Conservation (phyloP, 106 monocot genomes). For the Amphibolis antarctica region DNA sequence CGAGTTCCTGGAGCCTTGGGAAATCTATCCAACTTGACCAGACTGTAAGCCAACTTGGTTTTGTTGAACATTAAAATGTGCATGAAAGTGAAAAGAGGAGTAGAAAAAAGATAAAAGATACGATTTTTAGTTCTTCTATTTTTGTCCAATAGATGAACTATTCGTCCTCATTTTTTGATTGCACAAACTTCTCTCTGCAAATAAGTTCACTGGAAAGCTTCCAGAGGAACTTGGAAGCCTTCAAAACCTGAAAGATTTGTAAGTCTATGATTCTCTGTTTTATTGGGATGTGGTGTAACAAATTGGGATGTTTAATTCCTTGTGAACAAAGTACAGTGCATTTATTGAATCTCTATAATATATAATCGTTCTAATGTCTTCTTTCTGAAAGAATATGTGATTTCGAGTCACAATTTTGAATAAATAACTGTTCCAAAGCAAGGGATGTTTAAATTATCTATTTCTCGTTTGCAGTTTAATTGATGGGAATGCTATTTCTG, state of each 20-base stretch:
- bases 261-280: neutral
- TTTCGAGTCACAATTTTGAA: neutral
- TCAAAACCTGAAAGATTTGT: slow-evolving; percentile 12
- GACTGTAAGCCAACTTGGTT: slow-evolving; percentile 11
- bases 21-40: slow-evolving; percentile 2
- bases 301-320: too few relatives aligned
- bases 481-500: slow-evolving; percentile 40
- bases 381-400: neutral
- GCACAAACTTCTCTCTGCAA: slow-evolving; percentile 17
- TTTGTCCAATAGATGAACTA: neutral
- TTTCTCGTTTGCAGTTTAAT: slow-evolving; percentile 29
- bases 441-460: neutral
- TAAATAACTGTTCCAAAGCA: neutral
- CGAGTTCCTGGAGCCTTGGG: slow-evolving; percentile 8
- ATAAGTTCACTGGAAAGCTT: slow-evolving; percentile 17
- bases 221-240: slow-evolving; percentile 12
- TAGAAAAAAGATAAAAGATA: neutral
- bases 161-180: neutral
- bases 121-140: neutral
- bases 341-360: too few relatives aligned
- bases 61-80: neutral
- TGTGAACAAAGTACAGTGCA: too few relatives aligned
- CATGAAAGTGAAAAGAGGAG: neutral
- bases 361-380: too few relatives aligned
- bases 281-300: neutral